Evolutionary conservation across 148 eudicot species (phyloP).

Genomic region (Bassia scoparia): DNA sequence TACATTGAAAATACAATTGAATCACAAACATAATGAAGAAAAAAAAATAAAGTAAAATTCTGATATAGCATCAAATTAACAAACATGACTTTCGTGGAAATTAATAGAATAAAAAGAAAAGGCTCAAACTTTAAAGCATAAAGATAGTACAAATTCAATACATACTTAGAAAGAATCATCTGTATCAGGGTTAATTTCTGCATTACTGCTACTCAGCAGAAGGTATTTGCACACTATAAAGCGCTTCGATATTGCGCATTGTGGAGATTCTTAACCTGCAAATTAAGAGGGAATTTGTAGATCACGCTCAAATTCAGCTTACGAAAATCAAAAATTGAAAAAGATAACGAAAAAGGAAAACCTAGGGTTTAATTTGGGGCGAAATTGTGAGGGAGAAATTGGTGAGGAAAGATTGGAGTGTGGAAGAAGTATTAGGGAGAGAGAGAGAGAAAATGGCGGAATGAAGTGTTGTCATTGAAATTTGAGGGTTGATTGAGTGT

Average conservation of each 20-base stretch:
- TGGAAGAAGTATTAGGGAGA: background rate
- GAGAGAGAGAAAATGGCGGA: constrained; percentile 25
- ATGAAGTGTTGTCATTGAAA: constrained; percentile 16
- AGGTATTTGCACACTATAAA: constrained; percentile 16
- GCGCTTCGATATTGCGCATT: constrained; percentile 17
- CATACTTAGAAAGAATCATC: no score
- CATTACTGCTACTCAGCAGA: constrained; percentile 31
- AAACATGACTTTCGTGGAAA: no score
- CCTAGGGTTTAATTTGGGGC: constrained; percentile 12
- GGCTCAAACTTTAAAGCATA: no score
- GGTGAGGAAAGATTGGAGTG: background rate
- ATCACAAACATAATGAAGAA: no score
- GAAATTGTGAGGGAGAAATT: constrained; percentile 15
- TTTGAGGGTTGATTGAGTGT: background rate
- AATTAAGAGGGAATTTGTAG: background rate
- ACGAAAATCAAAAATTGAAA: no score
- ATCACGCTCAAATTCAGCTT: background rate
- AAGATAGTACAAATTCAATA: no score
- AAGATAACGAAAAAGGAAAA: background rate
- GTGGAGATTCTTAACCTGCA: constrained; percentile 31
- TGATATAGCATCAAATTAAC: no score
- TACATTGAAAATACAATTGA: no score
- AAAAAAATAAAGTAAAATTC: no score
- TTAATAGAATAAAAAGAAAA: no score
- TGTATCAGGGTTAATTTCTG: constrained; percentile 29